Evolutionary conservation across 495 filamentous ascomycete species (phyloP).

Genomic region (Penicillium nucicola): DNA sequence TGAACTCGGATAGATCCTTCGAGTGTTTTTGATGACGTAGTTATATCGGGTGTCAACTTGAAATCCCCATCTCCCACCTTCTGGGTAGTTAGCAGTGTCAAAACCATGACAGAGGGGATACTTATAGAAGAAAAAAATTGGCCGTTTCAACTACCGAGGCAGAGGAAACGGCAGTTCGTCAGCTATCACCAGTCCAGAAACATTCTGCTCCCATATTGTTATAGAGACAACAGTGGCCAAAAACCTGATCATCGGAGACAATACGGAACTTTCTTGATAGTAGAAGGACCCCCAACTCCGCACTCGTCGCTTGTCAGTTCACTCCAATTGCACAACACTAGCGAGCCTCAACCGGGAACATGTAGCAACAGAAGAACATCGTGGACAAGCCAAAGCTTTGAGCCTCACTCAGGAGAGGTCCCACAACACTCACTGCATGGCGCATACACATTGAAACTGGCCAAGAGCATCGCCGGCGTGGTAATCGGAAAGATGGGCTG

Average conservation of each 20-base stretch:
- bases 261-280: conserved; percentile 24
- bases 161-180: conserved; percentile 36
- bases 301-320: conserved; percentile 19
- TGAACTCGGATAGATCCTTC: no score
- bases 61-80: neutral
- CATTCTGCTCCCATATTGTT: conserved; percentile 17
- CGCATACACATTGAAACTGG: conserved; percentile 4
- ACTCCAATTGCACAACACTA: conserved; percentile 4
- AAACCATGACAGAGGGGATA: conserved; percentile 27
- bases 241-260: conserved; percentile 1
- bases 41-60: neutral
- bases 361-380: conserved; percentile 12
- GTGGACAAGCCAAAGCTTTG: conserved; percentile 94
- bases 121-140: conserved; percentile 62
- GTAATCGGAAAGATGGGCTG: conserved; percentile 3
- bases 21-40: neutral
- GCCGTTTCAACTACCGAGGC: conserved; percentile 46
- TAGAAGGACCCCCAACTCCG: conserved; percentile 33
- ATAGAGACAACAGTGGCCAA: conserved; percentile 42
- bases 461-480: neutral
- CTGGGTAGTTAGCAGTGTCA: conserved; percentile 29
- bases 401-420: conserved; percentile 95
- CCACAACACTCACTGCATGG: conserved; percentile 33
- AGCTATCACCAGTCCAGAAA: conserved; percentile 6
- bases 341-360: conserved; percentile 5